phyloP scores from a whole-genome alignment of 169 alveolate genomes.

The Cryptosporidium viatorum region DNA sequence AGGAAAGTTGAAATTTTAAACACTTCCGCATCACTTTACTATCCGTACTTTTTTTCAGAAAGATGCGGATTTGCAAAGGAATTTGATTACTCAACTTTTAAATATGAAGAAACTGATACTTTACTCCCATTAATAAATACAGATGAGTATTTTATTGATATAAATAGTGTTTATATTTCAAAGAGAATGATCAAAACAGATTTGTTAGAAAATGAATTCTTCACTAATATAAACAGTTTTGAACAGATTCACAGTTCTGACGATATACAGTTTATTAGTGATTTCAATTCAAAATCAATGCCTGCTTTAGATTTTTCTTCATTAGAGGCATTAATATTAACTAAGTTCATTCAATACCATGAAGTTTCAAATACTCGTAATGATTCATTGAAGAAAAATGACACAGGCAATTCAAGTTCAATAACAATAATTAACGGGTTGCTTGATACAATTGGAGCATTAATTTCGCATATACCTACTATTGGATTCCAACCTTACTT shows the following conservation, averaged over 20 bases:
- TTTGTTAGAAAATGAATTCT: not conserved
- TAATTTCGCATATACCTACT: conserved; percentile 39
- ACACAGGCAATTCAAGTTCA: not conserved
- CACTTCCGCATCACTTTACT: conserved; percentile 35
- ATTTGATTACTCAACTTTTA: conserved; percentile 8
- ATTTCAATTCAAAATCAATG: not conserved
- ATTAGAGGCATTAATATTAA: conserved; percentile 17
- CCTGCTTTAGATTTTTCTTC: conserved; percentile 39
- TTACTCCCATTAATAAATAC: conserved; percentile 8
- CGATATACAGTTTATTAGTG: not conserved
- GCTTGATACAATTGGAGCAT: conserved; percentile 57
- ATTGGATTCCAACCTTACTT: conserved; percentile 68
- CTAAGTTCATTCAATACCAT: conserved; percentile 38
- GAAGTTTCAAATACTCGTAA: not conserved
- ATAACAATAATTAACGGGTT: conserved; percentile 54
- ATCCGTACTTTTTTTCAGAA: conserved; percentile 20
- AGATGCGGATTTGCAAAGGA: conserved; percentile 60
- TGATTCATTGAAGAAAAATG: not conserved
- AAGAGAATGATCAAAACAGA: not conserved
- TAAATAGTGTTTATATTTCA: not conserved
- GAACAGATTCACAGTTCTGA: not conserved
- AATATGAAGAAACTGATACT: not conserved
- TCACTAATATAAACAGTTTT: not conserved
- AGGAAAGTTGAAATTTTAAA: conserved; percentile 15
- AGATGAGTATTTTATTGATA: conserved; percentile 48